Percentiles rank a stretch among this genome's conserved stretches.
Evolutionary conservation across 1,284 basidiomycete species (phyloP).

Genomic region (Puccinia horiana): DNA sequence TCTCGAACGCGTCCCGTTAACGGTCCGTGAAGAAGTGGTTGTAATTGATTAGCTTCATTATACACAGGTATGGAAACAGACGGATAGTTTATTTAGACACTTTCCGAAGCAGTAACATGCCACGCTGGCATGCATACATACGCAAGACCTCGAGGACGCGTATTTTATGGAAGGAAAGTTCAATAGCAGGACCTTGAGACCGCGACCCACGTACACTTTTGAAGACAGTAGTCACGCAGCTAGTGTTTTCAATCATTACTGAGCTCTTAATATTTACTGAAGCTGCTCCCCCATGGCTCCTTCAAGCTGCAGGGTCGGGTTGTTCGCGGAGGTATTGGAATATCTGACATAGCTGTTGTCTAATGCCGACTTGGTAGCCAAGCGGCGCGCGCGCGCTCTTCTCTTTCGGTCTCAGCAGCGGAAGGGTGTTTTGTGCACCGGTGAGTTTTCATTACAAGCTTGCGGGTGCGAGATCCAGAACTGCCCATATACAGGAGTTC

Average conservation of each 20-base stretch:
- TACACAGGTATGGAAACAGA: slow-evolving; percentile 13
- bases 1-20: slow-evolving; percentile 24
- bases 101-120: background rate
- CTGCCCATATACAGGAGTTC: no score
- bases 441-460: background rate
- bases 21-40: background rate
- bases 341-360: no score
- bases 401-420: no score
- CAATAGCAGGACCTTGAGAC: background rate
- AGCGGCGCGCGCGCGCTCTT: no score
- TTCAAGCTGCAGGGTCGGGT: background rate
- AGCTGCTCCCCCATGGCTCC: background rate
- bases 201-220: background rate
- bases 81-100: background rate
- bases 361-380: no score
- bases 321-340: background rate
- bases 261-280: background rate
- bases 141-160: background rate
- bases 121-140: background rate
- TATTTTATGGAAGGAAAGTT: background rate
- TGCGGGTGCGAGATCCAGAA: background rate
- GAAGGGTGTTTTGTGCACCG: background rate
- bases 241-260: background rate
- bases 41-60: background rate
- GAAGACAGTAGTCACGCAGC: background rate